Conservation (phyloP, 2,329 filamentous ascomycete species). For the Ceratocystis eucalypticola region DNA sequence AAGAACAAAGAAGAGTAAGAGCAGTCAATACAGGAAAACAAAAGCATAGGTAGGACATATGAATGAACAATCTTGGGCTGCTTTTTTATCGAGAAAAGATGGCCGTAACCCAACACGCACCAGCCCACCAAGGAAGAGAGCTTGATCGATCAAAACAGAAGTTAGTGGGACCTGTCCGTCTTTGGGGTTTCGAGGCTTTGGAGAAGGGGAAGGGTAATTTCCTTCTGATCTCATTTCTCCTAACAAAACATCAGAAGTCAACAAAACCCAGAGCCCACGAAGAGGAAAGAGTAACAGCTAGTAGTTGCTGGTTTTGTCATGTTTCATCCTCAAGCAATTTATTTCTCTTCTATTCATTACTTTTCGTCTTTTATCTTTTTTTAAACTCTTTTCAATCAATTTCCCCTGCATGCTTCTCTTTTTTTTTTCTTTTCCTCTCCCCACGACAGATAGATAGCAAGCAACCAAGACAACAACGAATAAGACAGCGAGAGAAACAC, state of each 20-base stretch:
- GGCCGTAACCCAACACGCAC: neutral
- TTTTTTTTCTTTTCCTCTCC: neutral
- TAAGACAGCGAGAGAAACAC: neutral
- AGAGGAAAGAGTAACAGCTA: neutral
- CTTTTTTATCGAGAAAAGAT: neutral
- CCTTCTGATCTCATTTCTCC: neutral
- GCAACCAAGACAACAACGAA: constrained; percentile 4
- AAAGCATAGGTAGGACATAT: neutral
- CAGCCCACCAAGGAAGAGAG: neutral
- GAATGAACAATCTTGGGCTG: neutral
- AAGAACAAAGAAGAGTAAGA: neutral
- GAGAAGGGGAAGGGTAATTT: neutral
- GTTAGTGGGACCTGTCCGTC: neutral
- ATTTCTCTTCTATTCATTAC: neutral
- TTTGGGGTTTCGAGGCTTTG: neutral
- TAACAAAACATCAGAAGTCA: neutral
- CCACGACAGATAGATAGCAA: neutral
- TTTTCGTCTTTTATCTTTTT: neutral
- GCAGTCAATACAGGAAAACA: neutral
- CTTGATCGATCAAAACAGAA: neutral
- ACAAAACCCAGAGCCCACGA: neutral
- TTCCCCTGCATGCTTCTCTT: neutral
- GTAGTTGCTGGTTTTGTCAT: neutral
- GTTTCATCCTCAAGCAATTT: neutral
- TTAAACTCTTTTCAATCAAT: neutral